Evolutionary conservation across 768 basidiomycete species (phyloP).

Genomic region (Rubroboletus satanas): DNA sequence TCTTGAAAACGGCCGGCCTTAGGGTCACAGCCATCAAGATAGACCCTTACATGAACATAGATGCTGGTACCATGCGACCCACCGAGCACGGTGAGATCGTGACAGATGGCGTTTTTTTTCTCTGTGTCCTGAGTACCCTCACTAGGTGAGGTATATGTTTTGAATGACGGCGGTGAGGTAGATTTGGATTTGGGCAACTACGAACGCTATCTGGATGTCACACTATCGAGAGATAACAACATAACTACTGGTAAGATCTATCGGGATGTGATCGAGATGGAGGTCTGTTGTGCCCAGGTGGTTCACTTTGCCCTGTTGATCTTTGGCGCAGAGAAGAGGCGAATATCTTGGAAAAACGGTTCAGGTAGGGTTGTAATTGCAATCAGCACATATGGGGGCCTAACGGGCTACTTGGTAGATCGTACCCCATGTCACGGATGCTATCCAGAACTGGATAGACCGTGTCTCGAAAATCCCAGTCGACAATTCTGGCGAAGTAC

Average conservation of each 20-base stretch:
- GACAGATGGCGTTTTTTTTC: conserved; percentile 1
- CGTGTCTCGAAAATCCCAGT: conserved; percentile 92
- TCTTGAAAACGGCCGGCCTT: conserved; percentile 91
- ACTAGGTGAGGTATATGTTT: conserved; percentile 91
- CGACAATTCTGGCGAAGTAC: conserved; percentile 87
- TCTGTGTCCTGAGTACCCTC: conserved; percentile 20
- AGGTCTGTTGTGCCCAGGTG: conserved; percentile 54
- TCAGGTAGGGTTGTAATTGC: conserved; percentile 50
- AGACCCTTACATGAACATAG: conserved; percentile 99
- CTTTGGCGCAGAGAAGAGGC: conserved; percentile 56
- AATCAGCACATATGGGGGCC: not conserved
- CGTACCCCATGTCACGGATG: conserved; percentile 94
- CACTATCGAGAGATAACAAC: conserved; percentile 91
- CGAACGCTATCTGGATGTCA: conserved; percentile 95
- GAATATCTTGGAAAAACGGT: conserved; percentile 97
- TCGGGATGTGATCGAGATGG: conserved; percentile 92
- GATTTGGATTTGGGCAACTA: conserved; percentile 98
- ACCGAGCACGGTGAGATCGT: conserved; percentile 85
- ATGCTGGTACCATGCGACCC: conserved; percentile 98
- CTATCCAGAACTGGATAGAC: conserved; percentile 98
- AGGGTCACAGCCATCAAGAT: conserved; percentile 99
- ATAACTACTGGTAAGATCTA: conserved; percentile 99
- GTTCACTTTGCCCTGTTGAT: conserved; percentile 7
- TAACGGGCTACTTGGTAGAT: conserved; percentile 47
- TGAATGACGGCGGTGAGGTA: conserved; percentile 98